Evolutionary conservation across 352 stramenopile species (phyloP), one percentile per base, ranked within the genome.

Genomic region (Phytophthora quininea): DNA sequence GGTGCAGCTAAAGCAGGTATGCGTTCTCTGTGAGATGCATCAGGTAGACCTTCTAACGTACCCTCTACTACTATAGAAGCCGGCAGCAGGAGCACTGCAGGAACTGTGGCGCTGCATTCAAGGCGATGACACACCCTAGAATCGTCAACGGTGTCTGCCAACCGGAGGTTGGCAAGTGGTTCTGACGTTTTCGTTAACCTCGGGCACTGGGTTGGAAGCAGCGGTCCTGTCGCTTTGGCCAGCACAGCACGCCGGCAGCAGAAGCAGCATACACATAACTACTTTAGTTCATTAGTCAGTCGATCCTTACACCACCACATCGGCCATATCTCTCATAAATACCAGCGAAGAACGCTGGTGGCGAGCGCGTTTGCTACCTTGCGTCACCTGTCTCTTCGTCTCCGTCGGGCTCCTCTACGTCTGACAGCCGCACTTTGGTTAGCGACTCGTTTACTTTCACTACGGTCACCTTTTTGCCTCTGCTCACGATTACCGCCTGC

Each of bases 1-100:
- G 38, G 75, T 89, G 33, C 69, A 88, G 40, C 63, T 90, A 27
- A 68, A 84, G 32, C 72, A 86, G 72, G 79, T 88, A 24, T 5
- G 54, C 37, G 14, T n/a, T 8, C 24, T 9, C 15, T 4, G 30
- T 2, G 4, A 15, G 5, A 31, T 59, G 8, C 31, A 9, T 11
- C n/a, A 30, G 27, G 4, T 42, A 32, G 37, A 32, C 50, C 47
- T 37, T 8, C 50, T 24, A n/a, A 33, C 50, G 14, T n/a, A 27
- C 8, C 48, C 2, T 24, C 0, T 45, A 45, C 24, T 2, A 19
- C 35, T 47, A 11, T 48, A 67, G 42, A 35, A 71, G 24, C 40
- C 47, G 4, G 38, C 51, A 11, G 32, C 10, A 30, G 27, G 51
- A 15, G 69, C 72, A 2, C 49, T 35, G 10, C 7, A 63, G n/a